These are phyloP conservation scores for Ceratocystis variospora DNA, from an alignment of 2,329 filamentous ascomycete species.

Conservation along the genomic window DNA sequence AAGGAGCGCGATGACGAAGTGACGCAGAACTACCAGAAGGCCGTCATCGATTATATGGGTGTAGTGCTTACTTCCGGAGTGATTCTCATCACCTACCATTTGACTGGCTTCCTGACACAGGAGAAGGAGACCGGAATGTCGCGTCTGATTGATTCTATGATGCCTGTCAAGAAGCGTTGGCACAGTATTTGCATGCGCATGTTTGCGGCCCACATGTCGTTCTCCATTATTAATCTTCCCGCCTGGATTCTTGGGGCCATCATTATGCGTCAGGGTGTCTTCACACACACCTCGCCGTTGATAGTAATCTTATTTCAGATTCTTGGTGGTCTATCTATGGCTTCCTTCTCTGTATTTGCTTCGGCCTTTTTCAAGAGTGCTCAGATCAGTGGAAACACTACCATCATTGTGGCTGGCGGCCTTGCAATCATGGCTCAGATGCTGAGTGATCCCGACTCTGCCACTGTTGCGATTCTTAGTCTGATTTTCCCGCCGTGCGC, in stretches of 20 bases:
- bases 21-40: conserved; percentile 51
- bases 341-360: conserved; percentile 68
- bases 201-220: conserved; percentile 64
- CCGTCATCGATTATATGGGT: conserved; percentile 59
- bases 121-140: conserved; percentile 82
- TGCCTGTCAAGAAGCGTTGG: conserved; percentile 62
- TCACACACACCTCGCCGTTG: conserved; percentile 44
- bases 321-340: conserved; percentile 59
- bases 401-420: conserved; percentile 57
- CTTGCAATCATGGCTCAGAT: conserved; percentile 74
- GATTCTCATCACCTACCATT: conserved; percentile 72
- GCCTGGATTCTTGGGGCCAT: conserved; percentile 68
- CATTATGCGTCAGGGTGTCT: conserved; percentile 51
- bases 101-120: conserved; percentile 71
- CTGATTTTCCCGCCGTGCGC: conserved; percentile 77
- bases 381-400: conserved; percentile 72
- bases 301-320: conserved; percentile 65
- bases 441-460: conserved; percentile 47
- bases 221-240: conserved; percentile 65
- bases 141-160: conserved; percentile 82
- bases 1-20: conserved; percentile 53
- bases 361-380: conserved; percentile 76
- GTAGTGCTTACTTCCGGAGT: conserved; percentile 68
- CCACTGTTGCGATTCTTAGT: conserved; percentile 53
- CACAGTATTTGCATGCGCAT: conserved; percentile 65